These are phyloP conservation scores for Cunninghamia lanceolata DNA, from an alignment of 75 land plant species.

Conservation along the genomic window DNA sequence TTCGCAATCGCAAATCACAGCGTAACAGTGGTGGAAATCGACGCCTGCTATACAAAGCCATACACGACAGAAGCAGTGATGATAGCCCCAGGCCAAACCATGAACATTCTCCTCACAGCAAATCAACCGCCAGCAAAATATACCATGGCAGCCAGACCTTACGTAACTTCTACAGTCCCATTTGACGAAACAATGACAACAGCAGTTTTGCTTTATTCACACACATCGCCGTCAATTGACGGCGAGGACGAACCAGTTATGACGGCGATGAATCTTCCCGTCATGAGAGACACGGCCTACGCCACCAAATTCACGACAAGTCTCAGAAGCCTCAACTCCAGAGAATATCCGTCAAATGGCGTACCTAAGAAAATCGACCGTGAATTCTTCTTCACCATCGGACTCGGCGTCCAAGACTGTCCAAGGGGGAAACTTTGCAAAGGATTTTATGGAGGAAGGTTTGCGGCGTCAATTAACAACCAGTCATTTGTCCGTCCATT, in stretches of 20 bases:
- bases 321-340: slow-evolving; percentile 33
- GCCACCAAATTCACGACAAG: slow-evolving; percentile 20
- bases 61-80: slow-evolving; percentile 38
- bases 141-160: slow-evolving; percentile 34
- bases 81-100: slow-evolving; percentile 68
- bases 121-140: slow-evolving; percentile 17
- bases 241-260: no score
- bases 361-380: slow-evolving; percentile 52
- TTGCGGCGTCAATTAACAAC: slow-evolving; percentile 36
- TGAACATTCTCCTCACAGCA: slow-evolving; percentile 41
- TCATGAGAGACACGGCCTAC: slow-evolving; percentile 10
- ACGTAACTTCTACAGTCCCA: slow-evolving; percentile 26
- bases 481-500: slow-evolving; percentile 24
- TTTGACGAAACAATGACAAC: slow-evolving; percentile 22
- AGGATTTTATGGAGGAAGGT: slow-evolving; percentile 14
- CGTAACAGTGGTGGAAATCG: slow-evolving; percentile 55
- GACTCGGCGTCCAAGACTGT: slow-evolving; percentile 47
- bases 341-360: slow-evolving; percentile 24
- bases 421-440: slow-evolving; percentile 26
- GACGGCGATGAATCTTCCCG: not conserved
- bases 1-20: slow-evolving; percentile 58
- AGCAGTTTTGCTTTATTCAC: not conserved
- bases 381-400: slow-evolving; percentile 31
- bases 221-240: not conserved
- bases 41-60: slow-evolving; percentile 53